A percentile compares a stretch with the other conserved stretches of the same genome.
Conservation (phyloP, 768 basidiomycete genomes). For the Mycena polygramma region DNA sequence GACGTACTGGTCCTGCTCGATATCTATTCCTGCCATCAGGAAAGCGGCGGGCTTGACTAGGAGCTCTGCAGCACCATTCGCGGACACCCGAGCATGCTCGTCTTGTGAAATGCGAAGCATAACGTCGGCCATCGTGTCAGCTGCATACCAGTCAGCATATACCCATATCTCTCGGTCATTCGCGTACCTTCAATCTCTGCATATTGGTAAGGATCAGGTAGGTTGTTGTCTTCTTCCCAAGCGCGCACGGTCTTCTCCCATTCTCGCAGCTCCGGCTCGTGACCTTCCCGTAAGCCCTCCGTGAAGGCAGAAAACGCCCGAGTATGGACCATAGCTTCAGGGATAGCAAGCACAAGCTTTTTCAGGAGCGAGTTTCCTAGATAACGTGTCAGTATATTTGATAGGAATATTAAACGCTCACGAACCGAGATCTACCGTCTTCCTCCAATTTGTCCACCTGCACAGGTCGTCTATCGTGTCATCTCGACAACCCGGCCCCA, state of each 20-base stretch:
- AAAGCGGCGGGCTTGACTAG: neutral
- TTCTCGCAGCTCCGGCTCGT: neutral
- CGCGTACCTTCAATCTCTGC: neutral
- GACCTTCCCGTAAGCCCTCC: neutral
- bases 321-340: too few relatives aligned
- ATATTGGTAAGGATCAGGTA: neutral
- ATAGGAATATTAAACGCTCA: neutral
- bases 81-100: neutral
- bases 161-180: neutral
- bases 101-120: neutral
- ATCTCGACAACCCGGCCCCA: conserved; percentile 39
- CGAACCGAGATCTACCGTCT: too few relatives aligned
- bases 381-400: neutral
- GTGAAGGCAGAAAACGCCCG: neutral
- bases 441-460: conserved; percentile 27
- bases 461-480: conserved; percentile 35
- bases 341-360: too few relatives aligned
- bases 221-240: neutral
- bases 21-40: neutral
- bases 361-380: neutral
- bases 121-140: neutral
- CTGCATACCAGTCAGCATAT: neutral
- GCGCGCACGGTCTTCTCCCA: neutral
- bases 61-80: neutral
- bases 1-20: neutral